Percentiles rank a stretch among this genome's conserved stretches.
Conservation (phyloP, 2,329 filamentous ascomycete genomes). For the Didymella pomorum region DNA sequence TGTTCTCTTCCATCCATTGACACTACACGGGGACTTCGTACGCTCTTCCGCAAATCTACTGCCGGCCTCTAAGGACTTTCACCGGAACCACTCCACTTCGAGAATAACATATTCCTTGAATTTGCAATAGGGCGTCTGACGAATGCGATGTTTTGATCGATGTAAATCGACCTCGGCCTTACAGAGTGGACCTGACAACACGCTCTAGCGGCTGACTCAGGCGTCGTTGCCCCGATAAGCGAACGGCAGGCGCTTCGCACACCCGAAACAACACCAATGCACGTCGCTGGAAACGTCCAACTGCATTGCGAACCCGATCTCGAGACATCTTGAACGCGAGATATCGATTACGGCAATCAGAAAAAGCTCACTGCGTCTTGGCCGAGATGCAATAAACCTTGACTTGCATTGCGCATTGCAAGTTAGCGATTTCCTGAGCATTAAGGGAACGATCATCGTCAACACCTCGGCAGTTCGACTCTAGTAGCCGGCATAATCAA, state of each 20-base stretch:
- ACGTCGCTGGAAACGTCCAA: conserved; percentile 14
- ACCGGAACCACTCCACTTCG: background rate
- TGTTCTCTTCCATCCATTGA: background rate
- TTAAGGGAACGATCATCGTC: background rate
- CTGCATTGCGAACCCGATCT: conserved; percentile 4
- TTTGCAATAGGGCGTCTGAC: background rate
- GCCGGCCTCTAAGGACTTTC: background rate
- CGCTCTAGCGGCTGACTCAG: background rate
- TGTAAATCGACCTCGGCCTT: background rate
- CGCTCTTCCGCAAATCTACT: background rate
- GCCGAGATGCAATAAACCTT: background rate
- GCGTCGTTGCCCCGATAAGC: conserved; percentile 14
- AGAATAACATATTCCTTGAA: background rate
- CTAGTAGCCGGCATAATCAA: background rate
- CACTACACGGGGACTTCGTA: background rate
- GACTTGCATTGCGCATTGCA: background rate
- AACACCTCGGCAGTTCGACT: background rate
- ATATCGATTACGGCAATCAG: background rate
- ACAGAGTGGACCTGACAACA: background rate
- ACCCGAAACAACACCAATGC: conserved; percentile 22
- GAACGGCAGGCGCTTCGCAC: conserved; percentile 14
- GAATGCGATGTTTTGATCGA: background rate
- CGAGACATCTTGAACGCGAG: background rate
- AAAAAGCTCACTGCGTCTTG: background rate
- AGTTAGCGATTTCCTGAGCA: background rate